Evolutionary conservation across 805 yeast genomes (phyloP).

Genomic region (Komagataella mondaviorum): DNA sequence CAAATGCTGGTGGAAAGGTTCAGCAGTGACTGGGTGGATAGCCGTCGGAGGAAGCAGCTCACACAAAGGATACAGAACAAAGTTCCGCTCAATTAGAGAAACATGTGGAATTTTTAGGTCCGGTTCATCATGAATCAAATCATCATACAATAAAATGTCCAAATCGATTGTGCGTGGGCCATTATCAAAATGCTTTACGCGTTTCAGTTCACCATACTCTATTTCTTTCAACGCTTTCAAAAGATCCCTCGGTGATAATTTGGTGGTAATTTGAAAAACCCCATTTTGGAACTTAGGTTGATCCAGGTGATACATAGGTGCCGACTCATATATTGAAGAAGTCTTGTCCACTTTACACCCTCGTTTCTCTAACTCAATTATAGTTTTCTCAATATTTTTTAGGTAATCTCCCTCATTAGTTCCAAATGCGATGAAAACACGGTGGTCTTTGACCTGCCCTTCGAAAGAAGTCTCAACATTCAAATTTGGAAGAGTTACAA

Average conservation of each 20-base stretch:
- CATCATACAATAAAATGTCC: constrained; percentile 70
- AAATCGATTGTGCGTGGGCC: constrained; percentile 90
- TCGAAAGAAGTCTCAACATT: constrained; percentile 7
- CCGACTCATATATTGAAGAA: constrained; percentile 75
- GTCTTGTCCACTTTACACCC: constrained; percentile 39
- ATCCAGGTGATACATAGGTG: constrained; percentile 81
- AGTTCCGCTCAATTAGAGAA: constrained; percentile 77
- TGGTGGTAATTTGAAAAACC: constrained; percentile 53
- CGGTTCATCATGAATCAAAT: constrained; percentile 36
- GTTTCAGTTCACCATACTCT: constrained; percentile 55
- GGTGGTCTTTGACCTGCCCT: constrained; percentile 5
- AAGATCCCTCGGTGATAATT: constrained; percentile 48
- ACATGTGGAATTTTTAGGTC: constrained; percentile 74
- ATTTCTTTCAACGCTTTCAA: constrained; percentile 52
- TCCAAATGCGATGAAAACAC: constrained; percentile 77
- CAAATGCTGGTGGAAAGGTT: constrained; percentile 60
- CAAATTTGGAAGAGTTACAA: constrained; percentile 14
- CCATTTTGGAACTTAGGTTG: constrained; percentile 83
- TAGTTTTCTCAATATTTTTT: constrained; percentile 42
- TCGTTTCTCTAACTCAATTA: constrained; percentile 27
- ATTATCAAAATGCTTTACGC: constrained; percentile 73
- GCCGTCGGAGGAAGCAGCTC: constrained; percentile 59
- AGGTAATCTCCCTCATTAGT: constrained; percentile 71
- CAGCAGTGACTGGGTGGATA: constrained; percentile 79
- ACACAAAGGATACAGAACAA: constrained; percentile 80